phyloP scores from a whole-genome alignment of 768 basidiomycete species.

The Boletus sp. region DNA sequence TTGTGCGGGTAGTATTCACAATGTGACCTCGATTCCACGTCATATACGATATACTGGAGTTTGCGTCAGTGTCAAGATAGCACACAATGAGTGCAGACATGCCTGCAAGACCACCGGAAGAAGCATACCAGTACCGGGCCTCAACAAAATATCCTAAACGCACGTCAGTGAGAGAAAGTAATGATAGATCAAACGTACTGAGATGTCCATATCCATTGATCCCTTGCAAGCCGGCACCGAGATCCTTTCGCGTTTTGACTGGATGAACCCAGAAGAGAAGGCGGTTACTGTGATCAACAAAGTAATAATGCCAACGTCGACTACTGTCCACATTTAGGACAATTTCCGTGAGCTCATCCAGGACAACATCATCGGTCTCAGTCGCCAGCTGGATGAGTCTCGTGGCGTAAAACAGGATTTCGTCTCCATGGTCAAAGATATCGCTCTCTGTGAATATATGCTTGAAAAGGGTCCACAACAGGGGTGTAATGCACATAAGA shows the following conservation, averaged over 20 bases:
- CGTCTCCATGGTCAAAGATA: not conserved
- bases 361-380: not conserved
- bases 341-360: slow-evolving; percentile 8
- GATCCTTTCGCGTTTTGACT: not conserved
- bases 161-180: not conserved
- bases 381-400: slow-evolving; percentile 7
- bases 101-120: not conserved
- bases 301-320: slow-evolving; percentile 12
- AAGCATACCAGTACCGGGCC: slow-evolving; percentile 12
- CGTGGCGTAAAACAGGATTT: not conserved
- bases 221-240: slow-evolving; percentile 4
- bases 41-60: not conserved
- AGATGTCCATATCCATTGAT: slow-evolving; percentile 3
- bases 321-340: slow-evolving; percentile 4
- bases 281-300: slow-evolving; percentile 13
- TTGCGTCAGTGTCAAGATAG: not conserved
- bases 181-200: not conserved
- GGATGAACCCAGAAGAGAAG: slow-evolving; percentile 16
- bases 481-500: not conserved
- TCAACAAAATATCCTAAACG: slow-evolving; percentile 12
- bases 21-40: slow-evolving; percentile 11
- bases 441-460: slow-evolving; percentile 15
- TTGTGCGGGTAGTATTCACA: slow-evolving; percentile 16
- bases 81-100: not conserved
- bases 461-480: not conserved